Evolutionary conservation across 805 yeast species (phyloP), one percentile per base, ranked within the genome.

Genomic region (Hanseniaspora nectarophila): DNA sequence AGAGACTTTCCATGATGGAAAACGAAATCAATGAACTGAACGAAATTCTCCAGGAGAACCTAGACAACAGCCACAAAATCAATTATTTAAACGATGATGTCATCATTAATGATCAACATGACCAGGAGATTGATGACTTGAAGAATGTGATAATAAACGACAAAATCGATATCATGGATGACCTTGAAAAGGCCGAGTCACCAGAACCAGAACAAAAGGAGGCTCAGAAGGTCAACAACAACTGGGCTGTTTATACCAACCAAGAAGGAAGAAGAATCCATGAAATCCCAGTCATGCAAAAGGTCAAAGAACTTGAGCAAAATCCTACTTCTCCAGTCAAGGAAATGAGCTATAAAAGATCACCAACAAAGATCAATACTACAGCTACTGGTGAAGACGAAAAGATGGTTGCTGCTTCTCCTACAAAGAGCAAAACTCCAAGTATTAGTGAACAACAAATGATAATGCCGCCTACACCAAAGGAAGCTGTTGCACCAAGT

Each of bases 1-100:
- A 63, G 51, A 59, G 69, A 38, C 54, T 66, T 39, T 65, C 69
- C 5, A 66, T 64, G 34, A 62, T 66, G 31, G 70, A 66, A 52
- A 53, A 59, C 29, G 68, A 65, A 43, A 63, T 66, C 42, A 60
- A 62, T 39, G 62, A 65, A 49, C 63, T 66, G 63, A 66, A 66
- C 50, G 61, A 62, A 33, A 60, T 65, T 58, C 61, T 66, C 18
- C 66, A 61, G 43, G 66, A 65, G 43, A 66, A 66, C 54, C 50
- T 66, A 40, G 61, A 64, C 34, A 49, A 59, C 13, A 42, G 45
- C n/a, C 28, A 29, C 31, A 42, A 42, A 10, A 42, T 10, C 10
- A 42, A 18, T 15, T 4, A 21, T 5, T 16, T 20, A 8, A n/a
- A 42, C 16, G 45, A 50, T 29, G 33, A 31, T 12, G n/a, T 9